phyloP scores from a whole-genome alignment of 2,329 filamentous ascomycete species.

The Botrytis medusae region DNA sequence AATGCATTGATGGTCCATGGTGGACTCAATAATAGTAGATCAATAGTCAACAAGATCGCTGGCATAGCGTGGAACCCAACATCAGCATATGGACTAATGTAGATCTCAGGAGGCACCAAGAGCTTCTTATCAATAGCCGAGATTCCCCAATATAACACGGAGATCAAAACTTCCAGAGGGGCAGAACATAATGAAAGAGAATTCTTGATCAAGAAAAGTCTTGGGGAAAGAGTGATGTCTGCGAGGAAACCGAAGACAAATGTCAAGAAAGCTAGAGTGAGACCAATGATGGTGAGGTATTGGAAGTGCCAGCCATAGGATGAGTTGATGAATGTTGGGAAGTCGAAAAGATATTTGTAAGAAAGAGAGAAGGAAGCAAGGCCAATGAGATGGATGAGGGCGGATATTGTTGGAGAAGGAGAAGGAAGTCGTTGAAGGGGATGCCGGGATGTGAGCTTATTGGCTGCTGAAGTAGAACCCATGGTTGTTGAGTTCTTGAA shows the following conservation, averaged over 20 bases:
- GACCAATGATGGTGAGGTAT: constrained; percentile 72
- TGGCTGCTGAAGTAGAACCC: constrained; percentile 2
- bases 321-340: constrained; percentile 53
- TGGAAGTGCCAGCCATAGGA: constrained; percentile 55
- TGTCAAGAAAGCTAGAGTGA: constrained; percentile 59
- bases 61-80: constrained; percentile 67
- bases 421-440: constrained; percentile 65
- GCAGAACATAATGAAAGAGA: constrained; percentile 62
- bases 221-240: constrained; percentile 58
- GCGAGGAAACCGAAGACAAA: constrained; percentile 63
- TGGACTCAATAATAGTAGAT: constrained; percentile 68
- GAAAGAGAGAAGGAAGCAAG: constrained; percentile 53
- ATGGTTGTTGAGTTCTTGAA: not conserved
- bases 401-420: constrained; percentile 63
- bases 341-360: constrained; percentile 52
- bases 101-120: constrained; percentile 54
- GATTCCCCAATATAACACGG: constrained; percentile 71
- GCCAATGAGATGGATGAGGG: constrained; percentile 58
- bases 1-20: constrained; percentile 67
- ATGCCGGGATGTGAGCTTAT: constrained; percentile 44
- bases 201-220: constrained; percentile 68
- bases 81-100: constrained; percentile 57
- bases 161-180: constrained; percentile 70
- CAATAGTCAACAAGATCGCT: constrained; percentile 61
- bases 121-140: constrained; percentile 53